Evolutionary conservation across 23 red algal genomes (phyloP), one percentile per base, ranked within the genome.

Genomic region (Gracilaria caudata): DNA sequence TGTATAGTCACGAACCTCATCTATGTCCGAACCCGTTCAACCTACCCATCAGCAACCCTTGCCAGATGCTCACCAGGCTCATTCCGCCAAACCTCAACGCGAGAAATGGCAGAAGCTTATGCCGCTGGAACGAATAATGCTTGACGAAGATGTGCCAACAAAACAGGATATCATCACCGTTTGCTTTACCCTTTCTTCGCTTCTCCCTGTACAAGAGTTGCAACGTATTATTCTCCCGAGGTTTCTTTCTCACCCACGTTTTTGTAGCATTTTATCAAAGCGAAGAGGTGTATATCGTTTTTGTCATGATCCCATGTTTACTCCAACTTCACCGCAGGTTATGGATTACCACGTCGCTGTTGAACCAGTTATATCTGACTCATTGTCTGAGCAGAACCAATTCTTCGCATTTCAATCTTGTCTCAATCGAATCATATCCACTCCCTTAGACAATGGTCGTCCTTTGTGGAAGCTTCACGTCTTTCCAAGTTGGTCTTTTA

Each of bases 171-270:
- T 87, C 35, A 87, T 87, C 47, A 87, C 83, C 83, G 83, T 87
- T 43, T 74, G 43, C 44, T 73, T 87, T 66, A 49, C 83, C n/a
- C 41, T 87, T 25, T 47, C 63, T 25, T 39, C 44, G 10, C 3
- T 26, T 19, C 24, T 87, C 7, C 4, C 63, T 21, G 16, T 37
- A 23, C 28, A 60, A 33, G 43, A 49, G 12, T 53, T 87, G 45
- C 28, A 60, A 28, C 47, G 41, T 60, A 77, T 28, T 23, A 35
- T 87, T 26, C 26, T 87, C n/a, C 83, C 83, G 11, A 64, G 83
- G n/a, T 46, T 87, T 51, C 37, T 87, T 66, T 68, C 83, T 36
- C 83, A 87, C 64, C 83, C 83, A 2, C 83, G 83, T 73, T 87
- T 87, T 38, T 77, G 56, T 46, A 34, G 63, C 68, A 51, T 24